Conservation (phyloP, 2,329 filamentous ascomycete species). For the Pyrenochaeta sp. region DNA sequence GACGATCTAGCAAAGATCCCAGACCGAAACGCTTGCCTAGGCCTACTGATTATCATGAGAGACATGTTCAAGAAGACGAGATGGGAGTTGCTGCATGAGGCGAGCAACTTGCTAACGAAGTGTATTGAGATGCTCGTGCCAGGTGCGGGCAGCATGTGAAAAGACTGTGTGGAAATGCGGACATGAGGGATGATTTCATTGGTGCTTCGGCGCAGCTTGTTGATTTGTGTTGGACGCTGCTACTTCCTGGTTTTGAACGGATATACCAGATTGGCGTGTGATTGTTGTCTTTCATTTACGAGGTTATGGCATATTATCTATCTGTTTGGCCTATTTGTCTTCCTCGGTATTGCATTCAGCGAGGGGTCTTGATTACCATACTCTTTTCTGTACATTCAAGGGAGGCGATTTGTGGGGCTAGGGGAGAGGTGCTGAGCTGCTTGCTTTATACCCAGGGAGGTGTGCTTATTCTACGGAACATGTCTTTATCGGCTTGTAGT, state of each 20-base stretch:
- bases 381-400: constrained; percentile 11
- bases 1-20: constrained; percentile 77
- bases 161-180: background rate
- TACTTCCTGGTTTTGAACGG: background rate
- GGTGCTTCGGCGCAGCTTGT: constrained; percentile 1
- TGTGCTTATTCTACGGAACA: constrained; percentile 2
- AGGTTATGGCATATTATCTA: constrained; percentile 11
- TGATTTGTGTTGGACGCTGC: background rate
- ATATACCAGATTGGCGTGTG: constrained; percentile 10
- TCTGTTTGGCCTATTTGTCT: constrained; percentile 11
- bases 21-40: constrained; percentile 83
- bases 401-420: constrained; percentile 5
- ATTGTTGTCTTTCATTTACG: constrained; percentile 14
- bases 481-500: background rate
- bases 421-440: constrained; percentile 10
- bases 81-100: constrained; percentile 93
- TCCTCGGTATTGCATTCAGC: constrained; percentile 17
- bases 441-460: constrained; percentile 23
- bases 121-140: constrained; percentile 72
- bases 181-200: background rate
- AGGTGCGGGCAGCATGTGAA: constrained; percentile 25
- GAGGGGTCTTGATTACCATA: constrained; percentile 15
- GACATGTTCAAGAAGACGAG: constrained; percentile 83
- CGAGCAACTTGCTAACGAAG: constrained; percentile 78
- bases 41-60: constrained; percentile 80